Evolutionary conservation across 768 basidiomycete genomes (phyloP).

Genomic region (Pleurotus cornucopiae): DNA sequence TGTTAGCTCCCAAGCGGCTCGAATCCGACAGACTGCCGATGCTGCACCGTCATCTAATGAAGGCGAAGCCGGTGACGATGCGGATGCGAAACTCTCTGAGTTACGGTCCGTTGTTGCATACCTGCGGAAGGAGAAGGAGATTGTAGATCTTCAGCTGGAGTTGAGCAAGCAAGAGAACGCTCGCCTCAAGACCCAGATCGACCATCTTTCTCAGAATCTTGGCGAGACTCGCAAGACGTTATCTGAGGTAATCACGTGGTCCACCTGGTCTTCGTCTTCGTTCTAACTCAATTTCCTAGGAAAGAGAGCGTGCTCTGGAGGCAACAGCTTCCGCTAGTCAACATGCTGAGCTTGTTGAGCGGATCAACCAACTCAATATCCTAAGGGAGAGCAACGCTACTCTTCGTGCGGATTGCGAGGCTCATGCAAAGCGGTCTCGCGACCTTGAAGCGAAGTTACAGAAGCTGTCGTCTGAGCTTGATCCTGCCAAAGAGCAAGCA

Average conservation of each 20-base stretch:
- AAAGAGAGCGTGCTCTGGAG: conserved; percentile 75
- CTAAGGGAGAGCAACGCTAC: conserved; percentile 87
- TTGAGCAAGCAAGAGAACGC: conserved; percentile 72
- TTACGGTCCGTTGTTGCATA: conserved; percentile 77
- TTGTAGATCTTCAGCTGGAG: conserved; percentile 83
- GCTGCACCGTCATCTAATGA: conserved; percentile 37
- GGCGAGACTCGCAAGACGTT: conserved; percentile 68
- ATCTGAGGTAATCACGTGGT: conserved; percentile 48
- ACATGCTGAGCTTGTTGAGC: conserved; percentile 79
- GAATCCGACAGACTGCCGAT: conserved; percentile 70
- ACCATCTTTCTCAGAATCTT: conserved; percentile 64
- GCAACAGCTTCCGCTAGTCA: conserved; percentile 70
- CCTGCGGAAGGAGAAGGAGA: conserved; percentile 87
- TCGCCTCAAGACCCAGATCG: conserved; percentile 71
- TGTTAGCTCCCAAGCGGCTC: conserved; percentile 76
- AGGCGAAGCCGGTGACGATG: conserved; percentile 41
- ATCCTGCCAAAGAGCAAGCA: conserved; percentile 71
- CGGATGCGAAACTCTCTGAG: conserved; percentile 65
- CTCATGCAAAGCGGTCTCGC: conserved; percentile 60
- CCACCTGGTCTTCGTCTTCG: too few relatives aligned
- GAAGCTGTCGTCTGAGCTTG: conserved; percentile 54
- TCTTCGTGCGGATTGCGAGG: conserved; percentile 72
- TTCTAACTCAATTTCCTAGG: conserved; percentile 26
- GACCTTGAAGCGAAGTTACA: conserved; percentile 65
- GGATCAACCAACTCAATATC: conserved; percentile 83